Evolutionary conservation across 257 asterid species (phyloP).

Genomic region (Solanum paucissectum): DNA sequence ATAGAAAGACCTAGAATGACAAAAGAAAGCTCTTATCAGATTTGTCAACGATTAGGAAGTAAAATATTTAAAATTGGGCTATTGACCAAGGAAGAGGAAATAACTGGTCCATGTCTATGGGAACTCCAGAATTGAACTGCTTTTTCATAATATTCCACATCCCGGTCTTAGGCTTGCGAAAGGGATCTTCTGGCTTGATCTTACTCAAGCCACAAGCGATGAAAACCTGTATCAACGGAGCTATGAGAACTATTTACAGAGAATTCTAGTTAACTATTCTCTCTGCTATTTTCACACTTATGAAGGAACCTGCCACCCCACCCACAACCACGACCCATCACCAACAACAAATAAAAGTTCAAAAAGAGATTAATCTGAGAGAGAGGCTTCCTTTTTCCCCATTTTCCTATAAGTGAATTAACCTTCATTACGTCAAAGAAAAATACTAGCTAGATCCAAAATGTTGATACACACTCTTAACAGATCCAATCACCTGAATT

Average conservation of each 20-base stretch:
- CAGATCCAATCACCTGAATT: constrained; percentile 57
- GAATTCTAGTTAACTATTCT: not conserved
- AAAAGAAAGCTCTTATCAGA: not conserved
- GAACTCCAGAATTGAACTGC: constrained; percentile 79
- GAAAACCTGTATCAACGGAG: constrained; percentile 51
- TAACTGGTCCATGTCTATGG: constrained; percentile 71
- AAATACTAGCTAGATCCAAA: not conserved
- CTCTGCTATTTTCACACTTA: not conserved
- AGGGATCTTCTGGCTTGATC: constrained; percentile 50
- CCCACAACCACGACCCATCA: not conserved
- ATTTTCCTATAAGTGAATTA: not conserved
- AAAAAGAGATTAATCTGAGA: not conserved
- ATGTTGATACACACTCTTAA: not conserved
- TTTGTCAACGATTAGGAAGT: not conserved
- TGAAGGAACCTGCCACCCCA: not conserved
- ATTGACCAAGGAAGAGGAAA: constrained; percentile 6
- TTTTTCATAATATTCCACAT: constrained; percentile 90
- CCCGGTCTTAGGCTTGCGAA: constrained; percentile 89
- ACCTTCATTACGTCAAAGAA: not conserved
- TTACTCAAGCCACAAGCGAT: constrained; percentile 78
- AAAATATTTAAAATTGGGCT: not conserved
- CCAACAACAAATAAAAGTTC: not conserved
- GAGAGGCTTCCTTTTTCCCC: not conserved
- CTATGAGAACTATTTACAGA: not conserved
- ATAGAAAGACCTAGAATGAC: constrained; percentile 60